Conservation (phyloP, 2,329 filamentous ascomycete species). For the Cadophora sp. region DNA sequence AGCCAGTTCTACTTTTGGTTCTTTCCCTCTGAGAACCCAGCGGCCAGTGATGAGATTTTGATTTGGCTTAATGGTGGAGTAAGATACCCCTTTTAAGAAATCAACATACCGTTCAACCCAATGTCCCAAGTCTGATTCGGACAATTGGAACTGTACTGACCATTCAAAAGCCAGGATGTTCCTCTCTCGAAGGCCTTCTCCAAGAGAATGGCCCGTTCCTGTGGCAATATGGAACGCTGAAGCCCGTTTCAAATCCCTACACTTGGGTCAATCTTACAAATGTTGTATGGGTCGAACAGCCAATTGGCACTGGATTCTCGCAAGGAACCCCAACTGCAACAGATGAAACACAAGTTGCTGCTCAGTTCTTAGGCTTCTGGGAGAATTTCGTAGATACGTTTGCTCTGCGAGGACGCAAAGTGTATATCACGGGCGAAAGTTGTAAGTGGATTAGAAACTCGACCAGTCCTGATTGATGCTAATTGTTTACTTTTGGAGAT, state of each 20-base stretch:
- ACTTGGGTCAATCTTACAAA: conserved; percentile 44
- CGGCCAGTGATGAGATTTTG: conserved; percentile 62
- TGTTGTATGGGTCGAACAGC: conserved; percentile 44
- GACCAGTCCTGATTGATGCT: background rate
- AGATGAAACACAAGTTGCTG: conserved; percentile 70
- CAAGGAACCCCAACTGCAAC: conserved; percentile 61
- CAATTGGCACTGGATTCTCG: conserved; percentile 43
- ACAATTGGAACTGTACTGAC: conserved; percentile 19
- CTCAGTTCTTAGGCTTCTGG: conserved; percentile 80
- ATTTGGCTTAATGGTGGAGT: conserved; percentile 59
- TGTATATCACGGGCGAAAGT: conserved; percentile 70
- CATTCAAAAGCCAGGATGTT: conserved; percentile 57
- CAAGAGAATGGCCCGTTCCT: conserved; percentile 80
- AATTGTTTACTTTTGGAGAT: conserved; percentile 44
- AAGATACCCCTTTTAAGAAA: conserved; percentile 36
- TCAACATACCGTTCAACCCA: background rate
- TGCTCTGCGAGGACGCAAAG: conserved; percentile 68
- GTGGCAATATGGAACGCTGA: conserved; percentile 68
- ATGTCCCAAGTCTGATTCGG: background rate
- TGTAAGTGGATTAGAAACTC: conserved; percentile 9
- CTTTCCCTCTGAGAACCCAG: conserved; percentile 62
- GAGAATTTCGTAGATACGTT: conserved; percentile 79
- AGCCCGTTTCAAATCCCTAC: conserved; percentile 41
- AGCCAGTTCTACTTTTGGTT: conserved; percentile 71
- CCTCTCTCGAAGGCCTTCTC: conserved; percentile 71